Percentiles rank a stretch among this genome's conserved stretches.
These are phyloP conservation scores for Pistacia atlantica DNA, from an alignment of 345 rosid genomes.

Conservation along the genomic window DNA sequence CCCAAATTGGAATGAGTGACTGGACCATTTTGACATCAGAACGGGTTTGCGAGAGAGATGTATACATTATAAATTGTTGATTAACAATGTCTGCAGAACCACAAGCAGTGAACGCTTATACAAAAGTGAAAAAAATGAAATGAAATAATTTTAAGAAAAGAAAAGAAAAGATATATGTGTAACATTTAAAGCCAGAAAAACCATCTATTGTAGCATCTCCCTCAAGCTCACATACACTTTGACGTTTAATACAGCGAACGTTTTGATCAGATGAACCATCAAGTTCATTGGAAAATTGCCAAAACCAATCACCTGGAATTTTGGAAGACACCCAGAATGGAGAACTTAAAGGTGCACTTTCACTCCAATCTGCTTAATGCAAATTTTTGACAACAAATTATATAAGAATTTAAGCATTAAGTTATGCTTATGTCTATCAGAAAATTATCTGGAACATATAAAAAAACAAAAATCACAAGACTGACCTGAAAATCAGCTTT, in stretches of 20 bases:
- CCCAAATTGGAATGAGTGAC: conserved; percentile 96
- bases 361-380: conserved; percentile 60
- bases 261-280: conserved; percentile 45
- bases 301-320: conserved; percentile 80
- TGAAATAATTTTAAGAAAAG: not conserved
- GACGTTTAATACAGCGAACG: conserved; percentile 47
- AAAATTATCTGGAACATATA: conserved; percentile 2
- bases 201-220: conserved; percentile 82
- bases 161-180: not conserved
- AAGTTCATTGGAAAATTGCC: conserved; percentile 52
- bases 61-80: conserved; percentile 61
- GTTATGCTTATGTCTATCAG: not conserved
- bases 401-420: conserved; percentile 11
- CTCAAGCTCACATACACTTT: conserved; percentile 90
- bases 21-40: conserved; percentile 92
- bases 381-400: conserved; percentile 27
- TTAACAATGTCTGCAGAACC: conserved; percentile 73
- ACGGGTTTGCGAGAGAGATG: conserved; percentile 72
- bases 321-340: conserved; percentile 74
- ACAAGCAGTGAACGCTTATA: conserved; percentile 18
- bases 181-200: conserved; percentile 33
- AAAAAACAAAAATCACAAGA: not conserved
- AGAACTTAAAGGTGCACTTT: conserved; percentile 40
- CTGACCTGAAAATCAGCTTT: conserved; percentile 52
- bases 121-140: conserved; percentile 17